Base-by-base conservation (phyloP, 2,329 filamentous ascomycete genomes). In the Pseudofabraea citricarpa region DNA sequence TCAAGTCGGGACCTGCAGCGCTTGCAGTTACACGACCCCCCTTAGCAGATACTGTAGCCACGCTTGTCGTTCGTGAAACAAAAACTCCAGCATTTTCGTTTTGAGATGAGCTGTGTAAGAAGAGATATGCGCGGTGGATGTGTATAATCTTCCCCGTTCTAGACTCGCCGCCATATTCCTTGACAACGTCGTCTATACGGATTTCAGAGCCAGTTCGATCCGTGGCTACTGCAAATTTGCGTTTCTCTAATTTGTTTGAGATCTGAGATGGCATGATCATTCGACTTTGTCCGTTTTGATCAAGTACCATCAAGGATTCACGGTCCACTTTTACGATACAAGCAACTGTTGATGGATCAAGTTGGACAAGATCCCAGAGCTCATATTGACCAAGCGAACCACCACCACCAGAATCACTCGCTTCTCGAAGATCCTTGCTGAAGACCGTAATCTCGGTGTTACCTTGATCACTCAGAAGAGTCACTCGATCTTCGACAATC, bases 401-500 rank as follows among this genome's bases (percentile, higher is more conserved):
- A 58, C 90, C 83, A 13, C 88, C 90, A 50, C 90, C 90, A 55
- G 90, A 89, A 61, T 97, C 93, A 43, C 88, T 89, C 21, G 93
- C 93, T 64, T 95, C 88, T 54, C 94, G 81, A 48, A 98, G 70
- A 68, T 98, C 93, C 64, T 95, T 96, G 71, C 91, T 96, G 62
- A 98, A 98, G 24, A 98, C 93, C 0, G 90, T 96, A 55, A 98
- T 90, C 63, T 98, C 93, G 41, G 84, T 83, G 65, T 93, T 91
- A 48, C 81, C 93, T 63, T 93, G 89, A 67, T 98, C 93, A 37
- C 88, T 95, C 52, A 98, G 72, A 52, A 98, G 73, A 1, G 93
- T 97, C 45, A 98, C 90, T 29, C 87, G 83, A 62, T 98, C 93
- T 47, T 95, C 89, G 38, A 81, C 85, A 53, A 96, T 93, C 63